Conservation (phyloP, 768 basidiomycete genomes). For the Mycena rosella region DNA sequence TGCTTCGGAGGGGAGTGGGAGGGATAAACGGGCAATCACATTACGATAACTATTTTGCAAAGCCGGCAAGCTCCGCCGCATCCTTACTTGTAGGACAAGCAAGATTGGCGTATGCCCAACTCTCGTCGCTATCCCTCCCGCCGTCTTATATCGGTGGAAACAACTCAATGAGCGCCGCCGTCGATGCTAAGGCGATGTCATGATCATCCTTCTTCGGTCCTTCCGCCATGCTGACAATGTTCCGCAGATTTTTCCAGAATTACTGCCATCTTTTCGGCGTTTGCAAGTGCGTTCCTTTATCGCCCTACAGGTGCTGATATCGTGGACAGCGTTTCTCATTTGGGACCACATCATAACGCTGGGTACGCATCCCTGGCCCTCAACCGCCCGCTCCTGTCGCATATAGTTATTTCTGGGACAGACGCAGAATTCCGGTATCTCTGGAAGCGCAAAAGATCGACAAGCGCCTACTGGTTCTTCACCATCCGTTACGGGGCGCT, state of each 20-base stretch:
- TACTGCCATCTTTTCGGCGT: constrained; percentile 17
- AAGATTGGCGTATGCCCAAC: neutral
- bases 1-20: constrained; percentile 6
- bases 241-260: constrained; percentile 1
- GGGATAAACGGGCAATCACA: neutral
- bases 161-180: neutral
- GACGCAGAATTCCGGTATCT: constrained; percentile 31
- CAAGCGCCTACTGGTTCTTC: constrained; percentile 44
- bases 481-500: constrained; percentile 48
- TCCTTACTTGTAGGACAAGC: neutral
- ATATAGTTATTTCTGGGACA: neutral
- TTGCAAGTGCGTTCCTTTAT: neutral
- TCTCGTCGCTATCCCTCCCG: neutral
- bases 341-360: constrained; percentile 20
- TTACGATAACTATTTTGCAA: constrained; percentile 16
- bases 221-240: neutral
- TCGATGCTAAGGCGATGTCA: constrained; percentile 7
- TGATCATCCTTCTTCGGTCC: neutral
- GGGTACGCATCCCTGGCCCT: too few relatives aligned
- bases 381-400: neutral
- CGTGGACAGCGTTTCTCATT: constrained; percentile 9
- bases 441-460: constrained; percentile 43
- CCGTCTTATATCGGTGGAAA: neutral
- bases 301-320: neutral
- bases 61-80: neutral